Conservation (phyloP, 208 protist genomes). For the Trypanosomatidae sp. region DNA sequence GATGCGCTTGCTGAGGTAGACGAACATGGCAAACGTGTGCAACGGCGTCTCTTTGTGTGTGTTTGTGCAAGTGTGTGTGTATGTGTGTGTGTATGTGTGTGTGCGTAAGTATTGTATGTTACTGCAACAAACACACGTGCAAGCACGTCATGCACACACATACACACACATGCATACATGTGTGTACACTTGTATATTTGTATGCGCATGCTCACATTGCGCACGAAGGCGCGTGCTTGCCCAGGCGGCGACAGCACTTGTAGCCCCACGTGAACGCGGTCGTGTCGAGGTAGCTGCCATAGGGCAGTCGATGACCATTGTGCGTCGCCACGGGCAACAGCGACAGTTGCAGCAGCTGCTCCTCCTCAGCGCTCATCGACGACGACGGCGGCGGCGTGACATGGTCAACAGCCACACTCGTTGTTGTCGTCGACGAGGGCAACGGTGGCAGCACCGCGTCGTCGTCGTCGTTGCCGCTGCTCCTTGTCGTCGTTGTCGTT, state of each 20-base stretch:
- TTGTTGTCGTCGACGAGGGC: too few species aligned
- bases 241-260: conserved; percentile 43
- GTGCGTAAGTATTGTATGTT: not conserved
- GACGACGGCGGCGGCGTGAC: too few species aligned
- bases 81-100: conserved; percentile 1
- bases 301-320: conserved; percentile 44
- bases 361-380: too few species aligned
- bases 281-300: conserved; percentile 46
- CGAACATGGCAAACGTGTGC: conserved; percentile 79
- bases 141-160: too few species aligned
- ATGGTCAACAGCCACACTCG: too few species aligned
- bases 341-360: conserved; percentile 4
- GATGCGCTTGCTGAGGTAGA: conserved; percentile 94
- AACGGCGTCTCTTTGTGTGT: not conserved
- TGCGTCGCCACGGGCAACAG: conserved; percentile 2
- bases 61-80: not conserved
- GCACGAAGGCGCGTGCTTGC: conserved; percentile 46
- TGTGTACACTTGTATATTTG: too few species aligned
- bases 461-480: too few species aligned
- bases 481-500: too few species aligned
- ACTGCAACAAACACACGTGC: not conserved
- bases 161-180: too few species aligned
- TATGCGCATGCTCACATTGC: too few species aligned
- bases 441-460: too few species aligned
- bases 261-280: conserved; percentile 56